Conservation (phyloP, 495 filamentous ascomycete species). For the Aspergillus leporis region DNA sequence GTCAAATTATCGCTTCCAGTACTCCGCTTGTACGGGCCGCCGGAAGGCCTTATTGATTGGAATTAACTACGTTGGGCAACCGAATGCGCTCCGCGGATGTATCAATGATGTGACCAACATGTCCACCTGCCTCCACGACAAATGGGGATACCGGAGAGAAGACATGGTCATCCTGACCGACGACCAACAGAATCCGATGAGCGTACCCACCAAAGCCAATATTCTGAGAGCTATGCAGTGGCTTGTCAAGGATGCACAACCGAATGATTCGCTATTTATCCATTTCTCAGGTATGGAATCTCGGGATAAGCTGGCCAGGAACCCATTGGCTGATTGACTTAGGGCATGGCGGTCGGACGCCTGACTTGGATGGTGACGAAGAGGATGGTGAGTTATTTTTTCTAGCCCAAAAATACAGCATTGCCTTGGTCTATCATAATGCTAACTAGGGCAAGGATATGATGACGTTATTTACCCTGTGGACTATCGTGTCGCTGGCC, state of each 20-base stretch:
- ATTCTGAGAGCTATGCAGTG: slow-evolving; percentile 97
- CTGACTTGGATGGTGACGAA: slow-evolving; percentile 93
- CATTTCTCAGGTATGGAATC: slow-evolving; percentile 78
- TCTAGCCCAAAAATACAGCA: neutral
- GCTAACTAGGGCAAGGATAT: slow-evolving; percentile 51
- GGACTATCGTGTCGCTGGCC: slow-evolving; percentile 83
- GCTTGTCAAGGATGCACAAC: slow-evolving; percentile 92
- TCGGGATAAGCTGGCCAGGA: neutral
- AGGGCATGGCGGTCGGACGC: slow-evolving; percentile 96
- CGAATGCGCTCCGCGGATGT: slow-evolving; percentile 84
- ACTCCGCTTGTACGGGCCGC: slow-evolving; percentile 86
- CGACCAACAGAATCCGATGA: slow-evolving; percentile 93
- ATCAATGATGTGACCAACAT: slow-evolving; percentile 99
- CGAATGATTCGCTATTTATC: slow-evolving; percentile 94
- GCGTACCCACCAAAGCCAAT: slow-evolving; percentile 89
- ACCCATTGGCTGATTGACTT: slow-evolving; percentile 8
- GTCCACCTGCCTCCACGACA: slow-evolving; percentile 82
- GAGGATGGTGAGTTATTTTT: slow-evolving; percentile 60
- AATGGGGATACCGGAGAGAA: slow-evolving; percentile 86
- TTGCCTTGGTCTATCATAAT: neutral
- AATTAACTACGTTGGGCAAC: slow-evolving; percentile 95
- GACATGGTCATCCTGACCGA: slow-evolving; percentile 99
- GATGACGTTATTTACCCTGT: slow-evolving; percentile 98
- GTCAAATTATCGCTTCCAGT: slow-evolving; percentile 78
- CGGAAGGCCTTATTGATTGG: slow-evolving; percentile 92